Evolutionary conservation across 2,329 filamentous ascomycete species (phyloP), one percentile per base, ranked within the genome.

Genomic region (Pyricularia pennisetigena): DNA sequence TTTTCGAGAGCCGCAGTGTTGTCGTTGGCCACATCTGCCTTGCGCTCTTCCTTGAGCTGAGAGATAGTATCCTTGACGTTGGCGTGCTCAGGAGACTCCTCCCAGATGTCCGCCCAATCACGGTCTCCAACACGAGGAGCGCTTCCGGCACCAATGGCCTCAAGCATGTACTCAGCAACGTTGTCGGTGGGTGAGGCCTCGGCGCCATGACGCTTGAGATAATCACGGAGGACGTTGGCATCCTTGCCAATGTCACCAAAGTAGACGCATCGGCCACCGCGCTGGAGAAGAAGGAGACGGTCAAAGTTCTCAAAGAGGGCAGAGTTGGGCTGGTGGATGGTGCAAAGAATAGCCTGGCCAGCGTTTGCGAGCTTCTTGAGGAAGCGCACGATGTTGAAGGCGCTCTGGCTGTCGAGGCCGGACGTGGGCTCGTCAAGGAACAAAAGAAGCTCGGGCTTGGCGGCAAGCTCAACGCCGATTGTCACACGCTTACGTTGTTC

Each of bases 231-330:
- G 24, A 88, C 81, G 35, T 82, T 79, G 0, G 91, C 92, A 69
- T 95, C 91, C 67, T 87, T 83, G 65, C 93, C 93, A 62, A 97
- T 90, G 69, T 94, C 89, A 24, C 92, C 92, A 74, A 95, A 94
- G 80, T 97, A 97, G 66, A 96, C 91, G 64, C 90, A 91, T 68
- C 89, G 85, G 4, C 93, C 93, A 69, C 93, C 93, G 59, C 86
- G 85, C 77, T 94, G 88, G 2, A 97, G 83, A 2, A 97, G 83
- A 5, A 97, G 81, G 1, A 97, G 83, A 14, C 92, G 86, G 75
- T 97, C 93, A 72, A 97, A 97, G 77, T 93, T 90, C 77, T 95
- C 91, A 72, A 97, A 97, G 0, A 97, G 83, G 0, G 91, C 88
- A 20, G 91, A 91, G 72, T 93, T 94, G 1, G 93, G 93, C 76